phyloP scores from a whole-genome alignment of 148 eudicot genomes.

The Amaranthus hypochondriacus region DNA sequence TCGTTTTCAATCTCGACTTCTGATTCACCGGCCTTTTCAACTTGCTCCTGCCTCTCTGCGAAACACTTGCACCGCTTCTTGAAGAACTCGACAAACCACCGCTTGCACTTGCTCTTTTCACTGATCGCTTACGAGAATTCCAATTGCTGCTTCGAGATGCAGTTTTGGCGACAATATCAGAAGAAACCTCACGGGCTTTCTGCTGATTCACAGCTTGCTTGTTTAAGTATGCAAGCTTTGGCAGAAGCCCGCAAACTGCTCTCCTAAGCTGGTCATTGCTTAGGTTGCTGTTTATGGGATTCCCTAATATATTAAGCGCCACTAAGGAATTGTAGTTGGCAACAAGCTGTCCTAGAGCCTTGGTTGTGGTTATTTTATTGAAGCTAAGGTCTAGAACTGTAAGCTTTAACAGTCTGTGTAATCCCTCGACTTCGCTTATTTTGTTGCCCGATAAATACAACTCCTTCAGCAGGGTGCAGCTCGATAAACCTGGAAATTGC shows the following conservation, averaged over 20 bases:
- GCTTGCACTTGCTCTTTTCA: constrained; percentile 41
- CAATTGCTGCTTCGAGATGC: constrained; percentile 45
- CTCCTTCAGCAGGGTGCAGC: constrained; percentile 76
- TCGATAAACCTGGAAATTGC: constrained; percentile 59
- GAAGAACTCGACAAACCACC: constrained; percentile 24
- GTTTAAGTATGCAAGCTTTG: constrained; percentile 81
- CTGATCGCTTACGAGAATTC: constrained; percentile 40
- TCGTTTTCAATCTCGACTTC: constrained; percentile 26
- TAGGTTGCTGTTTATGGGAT: constrained; percentile 64
- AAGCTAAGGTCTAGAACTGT: constrained; percentile 77
- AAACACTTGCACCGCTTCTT: constrained; percentile 30
- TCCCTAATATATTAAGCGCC: constrained; percentile 74
- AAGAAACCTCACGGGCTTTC: constrained; percentile 70
- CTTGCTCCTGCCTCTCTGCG: constrained; percentile 41
- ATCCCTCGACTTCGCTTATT: constrained; percentile 84
- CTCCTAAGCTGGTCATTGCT: constrained; percentile 76
- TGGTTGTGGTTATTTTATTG: constrained; percentile 83
- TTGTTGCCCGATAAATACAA: constrained; percentile 83
- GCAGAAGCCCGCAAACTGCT: constrained; percentile 70
- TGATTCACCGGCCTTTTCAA: constrained; percentile 32
- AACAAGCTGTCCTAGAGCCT: constrained; percentile 81
- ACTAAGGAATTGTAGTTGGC: constrained; percentile 79
- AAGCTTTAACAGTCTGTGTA: constrained; percentile 77
- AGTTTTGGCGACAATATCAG: constrained; percentile 61
- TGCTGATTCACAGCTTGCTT: constrained; percentile 81